A percentile compares a stretch with the other conserved stretches of the same genome.
phyloP scores from a whole-genome alignment of 306 rosid species.

The Gillenia trifoliata region DNA sequence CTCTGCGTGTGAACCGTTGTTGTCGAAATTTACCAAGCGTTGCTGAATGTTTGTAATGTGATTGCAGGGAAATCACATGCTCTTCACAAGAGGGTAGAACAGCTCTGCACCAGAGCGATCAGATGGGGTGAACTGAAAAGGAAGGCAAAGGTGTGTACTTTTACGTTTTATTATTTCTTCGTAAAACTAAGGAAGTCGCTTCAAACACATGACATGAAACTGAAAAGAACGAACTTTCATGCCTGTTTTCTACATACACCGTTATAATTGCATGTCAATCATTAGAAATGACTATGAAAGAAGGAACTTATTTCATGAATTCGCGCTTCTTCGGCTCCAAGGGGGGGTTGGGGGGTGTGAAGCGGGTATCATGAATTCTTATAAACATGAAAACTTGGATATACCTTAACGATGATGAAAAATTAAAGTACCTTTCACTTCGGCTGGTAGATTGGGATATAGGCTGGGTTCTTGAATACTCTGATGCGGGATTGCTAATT shows the following conservation, averaged over 20 bases:
- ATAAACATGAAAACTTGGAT: neutral
- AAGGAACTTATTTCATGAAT: neutral
- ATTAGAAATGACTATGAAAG: neutral
- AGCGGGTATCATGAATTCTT: neutral
- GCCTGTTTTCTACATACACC: neutral
- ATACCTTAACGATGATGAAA: neutral
- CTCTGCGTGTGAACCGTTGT: neutral
- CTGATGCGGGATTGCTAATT: neutral
- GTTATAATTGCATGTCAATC: too few relatives aligned
- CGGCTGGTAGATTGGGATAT: neutral
- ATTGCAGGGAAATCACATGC: conserved; percentile 61
- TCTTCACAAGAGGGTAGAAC: conserved; percentile 62
- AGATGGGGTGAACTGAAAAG: conserved; percentile 53
- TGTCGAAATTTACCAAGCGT: neutral
- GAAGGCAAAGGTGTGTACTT: conserved; percentile 41
- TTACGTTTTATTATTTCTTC: neutral
- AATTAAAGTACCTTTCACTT: neutral
- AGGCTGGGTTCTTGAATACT: too few relatives aligned
- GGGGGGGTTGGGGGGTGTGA: neutral
- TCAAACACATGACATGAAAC: neutral
- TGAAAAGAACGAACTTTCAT: neutral
- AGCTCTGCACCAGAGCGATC: conserved; percentile 59
- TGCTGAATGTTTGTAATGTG: conserved; percentile 6
- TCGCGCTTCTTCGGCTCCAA: neutral
- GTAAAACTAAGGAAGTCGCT: neutral